Conservation (phyloP, 345 rosid genomes). For the Murraya paniculata region DNA sequence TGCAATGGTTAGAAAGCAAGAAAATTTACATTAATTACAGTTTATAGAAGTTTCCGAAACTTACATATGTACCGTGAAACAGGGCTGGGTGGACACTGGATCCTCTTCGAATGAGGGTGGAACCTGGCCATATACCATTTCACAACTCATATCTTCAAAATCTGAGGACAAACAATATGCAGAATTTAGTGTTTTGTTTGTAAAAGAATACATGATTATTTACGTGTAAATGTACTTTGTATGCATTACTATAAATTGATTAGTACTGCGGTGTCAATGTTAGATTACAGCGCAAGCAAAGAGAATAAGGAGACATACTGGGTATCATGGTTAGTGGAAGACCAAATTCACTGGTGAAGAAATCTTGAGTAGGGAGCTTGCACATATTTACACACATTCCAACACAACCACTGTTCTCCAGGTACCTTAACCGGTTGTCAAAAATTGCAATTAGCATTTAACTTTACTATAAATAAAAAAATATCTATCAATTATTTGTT, state of each 20-base stretch:
- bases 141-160: conserved; percentile 97
- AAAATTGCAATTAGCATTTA: neutral
- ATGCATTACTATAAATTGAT: neutral
- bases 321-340: conserved; percentile 94
- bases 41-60: conserved; percentile 10
- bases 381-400: conserved; percentile 99
- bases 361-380: conserved; percentile 94
- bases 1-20: conserved; percentile 12
- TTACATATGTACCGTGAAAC: conserved; percentile 59
- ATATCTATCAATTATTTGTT: neutral
- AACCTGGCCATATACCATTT: conserved; percentile 88
- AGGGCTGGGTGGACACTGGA: conserved; percentile 59
- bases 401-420: conserved; percentile 97
- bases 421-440: conserved; percentile 51
- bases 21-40: neutral
- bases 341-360: conserved; percentile 97
- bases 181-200: neutral
- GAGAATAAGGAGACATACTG: conserved; percentile 38
- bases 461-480: neutral
- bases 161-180: conserved; percentile 35
- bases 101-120: conserved; percentile 83
- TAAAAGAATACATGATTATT: too few relatives aligned
- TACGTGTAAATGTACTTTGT: neutral
- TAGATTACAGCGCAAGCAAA: neutral
- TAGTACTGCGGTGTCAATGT: neutral